These are phyloP conservation scores for Pseudogymnoascus sp. DNA, from an alignment of 2,329 filamentous ascomycete species.

Conservation along the genomic window DNA sequence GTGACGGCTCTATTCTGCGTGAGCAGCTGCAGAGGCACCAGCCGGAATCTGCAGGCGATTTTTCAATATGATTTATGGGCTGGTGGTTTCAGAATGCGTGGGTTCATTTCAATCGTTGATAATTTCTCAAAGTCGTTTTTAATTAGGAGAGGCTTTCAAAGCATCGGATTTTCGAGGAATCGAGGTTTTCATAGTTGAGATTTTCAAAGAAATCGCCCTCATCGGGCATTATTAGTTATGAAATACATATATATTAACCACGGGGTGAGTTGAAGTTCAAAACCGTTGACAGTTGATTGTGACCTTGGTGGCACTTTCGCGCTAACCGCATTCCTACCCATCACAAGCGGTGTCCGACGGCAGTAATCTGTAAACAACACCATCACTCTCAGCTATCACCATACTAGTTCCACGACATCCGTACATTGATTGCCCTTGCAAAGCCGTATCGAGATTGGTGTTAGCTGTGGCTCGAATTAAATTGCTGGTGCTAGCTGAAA, in stretches of 20 bases:
- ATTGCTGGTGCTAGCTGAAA: not conserved
- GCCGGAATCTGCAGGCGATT: not conserved
- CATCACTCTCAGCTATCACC: not conserved
- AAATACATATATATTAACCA: not conserved
- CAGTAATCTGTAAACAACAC: conserved; percentile 1
- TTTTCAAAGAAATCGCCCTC: not conserved
- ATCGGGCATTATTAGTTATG: not conserved
- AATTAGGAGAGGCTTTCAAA: not conserved
- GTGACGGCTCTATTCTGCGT: too few species aligned
- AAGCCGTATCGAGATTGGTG: not conserved
- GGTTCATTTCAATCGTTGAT: not conserved
- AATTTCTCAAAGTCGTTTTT: not conserved
- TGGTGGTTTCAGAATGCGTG: not conserved
- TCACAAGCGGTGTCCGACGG: not conserved
- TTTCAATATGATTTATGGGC: not conserved
- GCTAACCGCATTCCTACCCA: not conserved
- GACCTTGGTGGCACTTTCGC: not conserved
- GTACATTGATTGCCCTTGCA: not conserved
- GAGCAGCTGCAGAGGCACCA: not conserved
- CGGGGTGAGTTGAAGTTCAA: not conserved
- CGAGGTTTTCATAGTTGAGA: not conserved
- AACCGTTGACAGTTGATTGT: not conserved
- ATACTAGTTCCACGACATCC: not conserved
- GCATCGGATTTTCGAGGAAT: not conserved
- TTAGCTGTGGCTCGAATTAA: not conserved